These are phyloP conservation scores for Pythium volutum DNA, from an alignment of 352 stramenopile species.

Conservation along the genomic window DNA sequence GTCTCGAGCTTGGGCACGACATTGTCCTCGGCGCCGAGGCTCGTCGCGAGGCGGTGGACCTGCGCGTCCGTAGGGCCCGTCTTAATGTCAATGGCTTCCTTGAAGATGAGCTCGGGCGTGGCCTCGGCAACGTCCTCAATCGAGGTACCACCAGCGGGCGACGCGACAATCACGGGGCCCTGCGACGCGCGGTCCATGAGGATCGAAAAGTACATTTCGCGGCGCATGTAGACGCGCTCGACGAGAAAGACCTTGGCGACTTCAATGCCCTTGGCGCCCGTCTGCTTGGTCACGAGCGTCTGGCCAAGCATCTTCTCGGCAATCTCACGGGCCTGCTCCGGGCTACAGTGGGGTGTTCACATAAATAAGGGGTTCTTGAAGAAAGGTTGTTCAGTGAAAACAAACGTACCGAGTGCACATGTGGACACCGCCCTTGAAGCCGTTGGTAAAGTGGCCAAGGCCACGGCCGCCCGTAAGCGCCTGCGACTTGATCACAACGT, in stretches of 20 bases:
- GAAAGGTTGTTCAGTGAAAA: not conserved
- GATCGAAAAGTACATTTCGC: slow-evolving; percentile 99
- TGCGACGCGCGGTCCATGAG: slow-evolving; percentile 96
- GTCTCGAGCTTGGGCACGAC: slow-evolving; percentile 60
- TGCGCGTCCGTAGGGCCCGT: slow-evolving; percentile 88
- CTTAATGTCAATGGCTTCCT: slow-evolving; percentile 94
- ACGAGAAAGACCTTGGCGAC: slow-evolving; percentile 91
- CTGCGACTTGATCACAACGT: slow-evolving; percentile 97
- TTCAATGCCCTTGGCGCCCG: slow-evolving; percentile 81
- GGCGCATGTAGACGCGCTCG: slow-evolving; percentile 91
- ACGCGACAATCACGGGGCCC: slow-evolving; percentile 96
- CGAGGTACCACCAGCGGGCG: slow-evolving; percentile 89
- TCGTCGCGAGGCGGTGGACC: slow-evolving; percentile 64
- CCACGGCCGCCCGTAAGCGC: slow-evolving; percentile 95
- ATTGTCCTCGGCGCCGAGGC: slow-evolving; percentile 59
- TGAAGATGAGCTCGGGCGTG: slow-evolving; percentile 93
- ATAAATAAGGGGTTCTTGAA: no score
- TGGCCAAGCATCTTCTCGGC: slow-evolving; percentile 91
- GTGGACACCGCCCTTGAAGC: slow-evolving; percentile 97
- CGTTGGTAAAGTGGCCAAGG: slow-evolving; percentile 96
- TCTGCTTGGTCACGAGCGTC: slow-evolving; percentile 97
- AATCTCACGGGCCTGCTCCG: slow-evolving; percentile 75
- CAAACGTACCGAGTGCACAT: slow-evolving; percentile 86
- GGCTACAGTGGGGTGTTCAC: slow-evolving; percentile 11
- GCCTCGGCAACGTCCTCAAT: slow-evolving; percentile 97